Evolutionary conservation across 495 filamentous ascomycete species (phyloP), one percentile per base, ranked within the genome.

Genomic region (Penicillium dipodomyicola): DNA sequence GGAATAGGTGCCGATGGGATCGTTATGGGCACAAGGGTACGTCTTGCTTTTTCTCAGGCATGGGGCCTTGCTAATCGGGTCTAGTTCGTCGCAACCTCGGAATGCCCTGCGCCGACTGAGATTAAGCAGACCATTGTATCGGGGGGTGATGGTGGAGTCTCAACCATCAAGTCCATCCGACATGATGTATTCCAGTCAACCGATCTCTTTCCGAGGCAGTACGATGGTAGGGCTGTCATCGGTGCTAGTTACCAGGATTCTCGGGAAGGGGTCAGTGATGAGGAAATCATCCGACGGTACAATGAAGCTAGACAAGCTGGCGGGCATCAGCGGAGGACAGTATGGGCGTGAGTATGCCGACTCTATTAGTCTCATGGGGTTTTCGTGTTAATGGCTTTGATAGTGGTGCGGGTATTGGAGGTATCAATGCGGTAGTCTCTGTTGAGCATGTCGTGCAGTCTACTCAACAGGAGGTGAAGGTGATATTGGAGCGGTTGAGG

Each of bases 11-110:
- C 86, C 1, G 73, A 77, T 47, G 88, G 77, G 1, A 80, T 79
- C 14, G 86, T 84, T 3, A 73, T 92, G 68, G 88, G 88, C 2
- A 92, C 87, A 12, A 76, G 84, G 48, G 64, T 69, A 44, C 52
- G 57, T 48, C 11, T 25, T 41, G 14, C 25, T 11, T 20, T 3
- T 19, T 33, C 17, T 1, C 5, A 1, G 29, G 35, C 5, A 19
- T 17, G 5, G 12, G 27, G 7, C 27, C 15, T 40, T 39, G 29
- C 59, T 59, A n/a, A 67, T 40, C 0, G 20, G 1, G 5, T 39
- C 10, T 25, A 69, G 67, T 69, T 67, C 14, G 39, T 65, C 49
- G 61, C 57, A 15, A 67, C 67, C 17, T 33, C 52, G 11, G 64
- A 69, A 57, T 67, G 64, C 14, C 54, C 62, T 5, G 64, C 64